Evolutionary conservation across 352 stramenopile species (phyloP), one percentile per base, ranked within the genome.

Genomic region (Pythium plurisporium): DNA sequence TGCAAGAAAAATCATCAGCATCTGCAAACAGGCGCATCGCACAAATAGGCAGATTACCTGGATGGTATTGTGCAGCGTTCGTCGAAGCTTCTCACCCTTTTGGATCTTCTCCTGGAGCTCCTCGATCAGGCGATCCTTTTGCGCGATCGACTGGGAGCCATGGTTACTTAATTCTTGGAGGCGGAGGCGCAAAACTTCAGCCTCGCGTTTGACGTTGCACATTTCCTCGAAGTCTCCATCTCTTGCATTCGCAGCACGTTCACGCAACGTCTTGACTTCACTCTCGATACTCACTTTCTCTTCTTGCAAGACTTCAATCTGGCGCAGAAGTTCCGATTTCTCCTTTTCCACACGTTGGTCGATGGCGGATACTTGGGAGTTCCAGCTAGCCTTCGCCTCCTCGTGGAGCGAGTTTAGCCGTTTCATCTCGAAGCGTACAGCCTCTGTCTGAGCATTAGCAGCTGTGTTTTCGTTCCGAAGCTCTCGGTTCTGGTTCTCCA

Each of bases 21-120:
- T 36, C 7, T 36, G 30, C 30, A 7, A 36, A 36, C 30, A 36
- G n/a, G n/a, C n/a, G n/a, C n/a, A n/a, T n/a, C n/a, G n/a, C n/a
- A n/a, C n/a, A n/a, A n/a, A n/a, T n/a, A n/a, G n/a, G n/a, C n/a
- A n/a, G n/a, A n/a, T n/a, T 78, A 90, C 80, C 73, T 93, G 80
- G 29, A 99, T 98, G 37, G 84, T 89, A 74, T 99, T 99, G 79
- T 99, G 97, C 79, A 99, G 91, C 60, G 87, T 78, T n/a, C 97
- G 78, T 30, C 96, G 85, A 15, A 92, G 48, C 29, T 85, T 90
- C 55, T 96, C 85, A 2, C 81, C 82, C n/a, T 86, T 67, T 20
- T 80, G 79, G 26, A 93, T 63, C 29, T 89, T 88, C 43, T 82
- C 72, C 55, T 89, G 67, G 19, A 96, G 63, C 40, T 92, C 75